Evolutionary conservation across 83 land plant species (phyloP).

Genomic region (Isoetes engelmannii): DNA sequence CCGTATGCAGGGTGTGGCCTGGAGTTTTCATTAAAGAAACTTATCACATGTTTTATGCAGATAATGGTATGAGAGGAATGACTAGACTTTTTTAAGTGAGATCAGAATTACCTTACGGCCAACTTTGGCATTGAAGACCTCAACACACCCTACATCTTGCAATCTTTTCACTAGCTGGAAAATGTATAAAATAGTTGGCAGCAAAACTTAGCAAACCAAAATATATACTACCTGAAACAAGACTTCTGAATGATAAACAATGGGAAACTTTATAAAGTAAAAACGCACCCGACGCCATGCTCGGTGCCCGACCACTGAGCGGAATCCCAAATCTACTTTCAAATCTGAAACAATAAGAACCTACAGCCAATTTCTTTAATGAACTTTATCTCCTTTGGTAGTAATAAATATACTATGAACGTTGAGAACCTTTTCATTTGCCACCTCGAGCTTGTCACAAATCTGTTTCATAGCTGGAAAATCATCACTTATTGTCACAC

Average conservation of each 20-base stretch:
- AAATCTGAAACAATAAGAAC: conserved; percentile 87
- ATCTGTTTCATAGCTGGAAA: conserved; percentile 70
- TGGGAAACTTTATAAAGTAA: neutral
- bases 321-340: conserved; percentile 65
- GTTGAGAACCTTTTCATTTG: conserved; percentile 55
- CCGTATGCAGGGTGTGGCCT: conserved; percentile 67
- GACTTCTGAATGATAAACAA: neutral
- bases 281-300: conserved; percentile 78
- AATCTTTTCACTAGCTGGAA: conserved; percentile 28
- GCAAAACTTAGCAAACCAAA: neutral
- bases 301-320: conserved; percentile 51
- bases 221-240: too few relatives aligned
- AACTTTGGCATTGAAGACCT: conserved; percentile 38
- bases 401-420: neutral
- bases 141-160: conserved; percentile 29
- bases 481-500: conserved; percentile 57
- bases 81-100: neutral
- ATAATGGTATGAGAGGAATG: neutral
- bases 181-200: neutral
- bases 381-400: neutral
- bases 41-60: neutral
- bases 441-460: conserved; percentile 82
- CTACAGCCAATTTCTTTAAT: conserved; percentile 22
- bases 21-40: conserved; percentile 13
- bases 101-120: conserved; percentile 42